These are phyloP conservation scores for Penicillium bialowiezense DNA, from an alignment of 495 filamentous ascomycete species.

Conservation along the genomic window DNA sequence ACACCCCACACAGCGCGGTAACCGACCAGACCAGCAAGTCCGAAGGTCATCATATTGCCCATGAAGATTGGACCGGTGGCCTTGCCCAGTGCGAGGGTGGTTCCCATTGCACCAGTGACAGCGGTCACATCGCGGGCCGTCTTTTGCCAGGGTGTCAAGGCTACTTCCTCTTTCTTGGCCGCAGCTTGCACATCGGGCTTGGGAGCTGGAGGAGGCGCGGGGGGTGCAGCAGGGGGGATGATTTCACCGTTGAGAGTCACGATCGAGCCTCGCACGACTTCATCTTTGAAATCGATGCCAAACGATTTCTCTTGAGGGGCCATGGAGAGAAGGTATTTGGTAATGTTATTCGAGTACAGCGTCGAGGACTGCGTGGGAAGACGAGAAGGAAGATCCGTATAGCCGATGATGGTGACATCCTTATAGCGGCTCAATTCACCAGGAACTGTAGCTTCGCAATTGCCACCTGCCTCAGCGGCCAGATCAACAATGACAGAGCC, in stretches of 20 bases:
- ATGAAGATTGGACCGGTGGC: conserved; percentile 75
- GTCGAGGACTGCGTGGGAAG: conserved; percentile 79
- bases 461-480: conserved; percentile 77
- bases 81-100: conserved; percentile 69
- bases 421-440: conserved; percentile 65
- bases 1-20: conserved; percentile 84
- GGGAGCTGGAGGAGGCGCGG: conserved; percentile 65
- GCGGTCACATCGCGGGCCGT: conserved; percentile 64
- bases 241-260: conserved; percentile 72
- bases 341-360: conserved; percentile 84
- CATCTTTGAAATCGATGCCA: conserved; percentile 71
- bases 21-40: conserved; percentile 72
- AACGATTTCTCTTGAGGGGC: conserved; percentile 69
- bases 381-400: conserved; percentile 77
- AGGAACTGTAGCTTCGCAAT: conserved; percentile 71
- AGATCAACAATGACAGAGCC: conserved; percentile 80
- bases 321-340: conserved; percentile 77
- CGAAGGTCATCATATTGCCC: conserved; percentile 76
- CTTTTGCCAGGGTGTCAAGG: conserved; percentile 75
- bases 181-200: conserved; percentile 45
- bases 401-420: conserved; percentile 77
- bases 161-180: conserved; percentile 52
- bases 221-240: conserved; percentile 66
- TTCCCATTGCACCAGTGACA: conserved; percentile 71
- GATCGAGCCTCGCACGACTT: conserved; percentile 76